These are phyloP conservation scores for Paradendryphiella salina DNA, from an alignment of 2,329 filamentous ascomycete species.

Conservation along the genomic window DNA sequence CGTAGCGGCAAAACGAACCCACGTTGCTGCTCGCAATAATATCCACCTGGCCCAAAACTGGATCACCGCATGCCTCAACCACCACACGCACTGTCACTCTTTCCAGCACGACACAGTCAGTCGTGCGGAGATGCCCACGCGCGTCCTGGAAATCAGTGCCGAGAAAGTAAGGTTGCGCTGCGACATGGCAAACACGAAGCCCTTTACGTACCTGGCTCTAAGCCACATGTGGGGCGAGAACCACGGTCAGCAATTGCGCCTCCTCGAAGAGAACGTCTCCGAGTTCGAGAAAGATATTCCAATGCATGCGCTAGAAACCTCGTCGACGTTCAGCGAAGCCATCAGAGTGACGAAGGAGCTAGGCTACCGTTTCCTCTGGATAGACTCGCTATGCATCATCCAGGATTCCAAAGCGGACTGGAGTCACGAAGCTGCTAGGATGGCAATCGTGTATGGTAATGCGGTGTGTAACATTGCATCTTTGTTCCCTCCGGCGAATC, in stretches of 20 bases:
- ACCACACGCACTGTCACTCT: slow-evolving; percentile 2
- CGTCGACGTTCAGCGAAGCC: slow-evolving; percentile 20
- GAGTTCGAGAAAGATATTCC: slow-evolving; percentile 5
- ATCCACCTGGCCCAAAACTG: slow-evolving; percentile 6
- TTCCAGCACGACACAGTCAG: slow-evolving; percentile 7
- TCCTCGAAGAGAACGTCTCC: neutral
- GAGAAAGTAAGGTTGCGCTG: slow-evolving; percentile 1
- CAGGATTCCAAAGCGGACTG: slow-evolving; percentile 20
- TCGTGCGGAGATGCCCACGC: slow-evolving; percentile 4
- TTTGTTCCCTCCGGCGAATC: slow-evolving; percentile 2
- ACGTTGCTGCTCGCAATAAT: slow-evolving; percentile 5
- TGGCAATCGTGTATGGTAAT: slow-evolving; percentile 22
- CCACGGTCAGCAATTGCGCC: neutral
- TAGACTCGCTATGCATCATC: slow-evolving; percentile 28
- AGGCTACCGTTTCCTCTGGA: slow-evolving; percentile 26
- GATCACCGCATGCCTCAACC: slow-evolving; percentile 4
- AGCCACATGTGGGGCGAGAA: slow-evolving; percentile 19
- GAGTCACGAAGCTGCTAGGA: slow-evolving; percentile 11
- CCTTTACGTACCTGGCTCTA: slow-evolving; percentile 10
- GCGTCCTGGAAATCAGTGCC: slow-evolving; percentile 5
- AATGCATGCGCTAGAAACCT: neutral
- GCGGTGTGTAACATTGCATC: slow-evolving; percentile 13
- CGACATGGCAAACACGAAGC: slow-evolving; percentile 1
- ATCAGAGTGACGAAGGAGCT: slow-evolving; percentile 15
- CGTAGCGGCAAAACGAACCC: neutral